phyloP scores from a whole-genome alignment of 2,329 filamentous ascomycete genomes.

The Ceratocystis cacaofunesta region DNA sequence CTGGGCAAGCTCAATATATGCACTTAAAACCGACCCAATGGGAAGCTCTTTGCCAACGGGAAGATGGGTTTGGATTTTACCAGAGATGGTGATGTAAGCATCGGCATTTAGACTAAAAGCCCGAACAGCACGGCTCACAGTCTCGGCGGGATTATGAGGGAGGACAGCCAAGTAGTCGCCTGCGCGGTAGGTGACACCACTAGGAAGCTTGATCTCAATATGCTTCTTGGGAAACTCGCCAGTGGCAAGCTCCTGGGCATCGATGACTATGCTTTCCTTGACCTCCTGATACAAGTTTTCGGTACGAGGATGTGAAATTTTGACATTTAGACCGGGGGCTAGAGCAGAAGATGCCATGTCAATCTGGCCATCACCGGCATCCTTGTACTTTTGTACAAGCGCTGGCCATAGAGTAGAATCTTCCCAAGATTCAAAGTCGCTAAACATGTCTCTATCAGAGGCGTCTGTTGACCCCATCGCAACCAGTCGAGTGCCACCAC shows the following conservation, averaged over 20 bases:
- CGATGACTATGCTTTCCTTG: conserved; percentile 43
- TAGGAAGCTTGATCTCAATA: conserved; percentile 53
- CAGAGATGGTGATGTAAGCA: conserved; percentile 45
- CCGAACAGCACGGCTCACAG: conserved; percentile 47
- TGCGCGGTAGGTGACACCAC: conserved; percentile 48
- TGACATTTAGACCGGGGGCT: conserved; percentile 26
- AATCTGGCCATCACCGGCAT: conserved; percentile 22
- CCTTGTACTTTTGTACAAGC: conserved; percentile 38
- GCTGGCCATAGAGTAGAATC: conserved; percentile 39
- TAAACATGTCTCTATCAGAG: conserved; percentile 49
- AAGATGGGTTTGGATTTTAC: conserved; percentile 36
- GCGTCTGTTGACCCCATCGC: conserved; percentile 45
- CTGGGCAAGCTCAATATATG: conserved; percentile 59
- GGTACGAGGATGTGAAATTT: conserved; percentile 39
- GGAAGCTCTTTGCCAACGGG: conserved; percentile 43
- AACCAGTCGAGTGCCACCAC: conserved; percentile 25
- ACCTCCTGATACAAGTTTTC: conserved; percentile 49
- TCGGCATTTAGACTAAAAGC: conserved; percentile 57
- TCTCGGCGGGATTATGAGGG: conserved; percentile 51
- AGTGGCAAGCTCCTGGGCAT: conserved; percentile 36
- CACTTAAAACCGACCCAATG: conserved; percentile 47
- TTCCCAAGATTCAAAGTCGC: conserved; percentile 52
- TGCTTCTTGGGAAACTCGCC: conserved; percentile 44
- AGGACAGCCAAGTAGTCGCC: conserved; percentile 66
- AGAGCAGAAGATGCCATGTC: conserved; percentile 11